Evolutionary conservation across 805 yeast genomes (phyloP).

Genomic region (Candida sphagnicola): DNA sequence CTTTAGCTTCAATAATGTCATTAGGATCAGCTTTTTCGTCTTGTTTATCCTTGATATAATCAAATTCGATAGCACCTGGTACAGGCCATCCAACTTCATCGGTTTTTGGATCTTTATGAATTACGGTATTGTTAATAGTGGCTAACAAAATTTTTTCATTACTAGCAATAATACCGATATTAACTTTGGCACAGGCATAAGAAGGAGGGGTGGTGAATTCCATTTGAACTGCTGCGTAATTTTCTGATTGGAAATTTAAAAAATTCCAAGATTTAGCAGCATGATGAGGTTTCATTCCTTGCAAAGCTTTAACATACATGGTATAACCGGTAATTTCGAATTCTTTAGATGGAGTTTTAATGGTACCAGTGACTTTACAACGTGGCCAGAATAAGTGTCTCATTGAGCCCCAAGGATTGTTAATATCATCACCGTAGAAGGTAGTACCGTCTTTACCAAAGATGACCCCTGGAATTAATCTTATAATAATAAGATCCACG

Average conservation of each 20-base stretch:
- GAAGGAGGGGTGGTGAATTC: constrained; percentile 93
- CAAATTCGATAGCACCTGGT: constrained; percentile 66
- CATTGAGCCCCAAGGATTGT: constrained; percentile 96
- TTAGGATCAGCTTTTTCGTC: constrained; percentile 42
- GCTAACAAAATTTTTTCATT: constrained; percentile 59
- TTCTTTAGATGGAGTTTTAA: constrained; percentile 36
- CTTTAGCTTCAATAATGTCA: constrained; percentile 42
- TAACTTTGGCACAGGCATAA: constrained; percentile 77
- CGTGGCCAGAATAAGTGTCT: constrained; percentile 97
- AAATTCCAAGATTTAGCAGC: constrained; percentile 98
- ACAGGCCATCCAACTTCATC: constrained; percentile 93
- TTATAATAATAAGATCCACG: constrained; percentile 63
- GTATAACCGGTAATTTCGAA: constrained; percentile 46
- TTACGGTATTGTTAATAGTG: constrained; percentile 61
- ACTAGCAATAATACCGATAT: constrained; percentile 69
- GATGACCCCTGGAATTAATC: constrained; percentile 75
- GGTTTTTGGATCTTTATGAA: constrained; percentile 47
- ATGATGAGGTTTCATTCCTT: constrained; percentile 99
- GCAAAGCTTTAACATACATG: constrained; percentile 94
- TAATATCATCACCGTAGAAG: constrained; percentile 76
- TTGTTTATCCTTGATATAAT: constrained; percentile 39
- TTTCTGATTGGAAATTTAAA: constrained; percentile 76
- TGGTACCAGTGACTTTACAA: constrained; percentile 62
- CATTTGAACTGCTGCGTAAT: constrained; percentile 78
- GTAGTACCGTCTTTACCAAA: constrained; percentile 88